Evolutionary conservation across 441 rosid species (phyloP).

Genomic region (Rhodomyrtus psidioides): DNA sequence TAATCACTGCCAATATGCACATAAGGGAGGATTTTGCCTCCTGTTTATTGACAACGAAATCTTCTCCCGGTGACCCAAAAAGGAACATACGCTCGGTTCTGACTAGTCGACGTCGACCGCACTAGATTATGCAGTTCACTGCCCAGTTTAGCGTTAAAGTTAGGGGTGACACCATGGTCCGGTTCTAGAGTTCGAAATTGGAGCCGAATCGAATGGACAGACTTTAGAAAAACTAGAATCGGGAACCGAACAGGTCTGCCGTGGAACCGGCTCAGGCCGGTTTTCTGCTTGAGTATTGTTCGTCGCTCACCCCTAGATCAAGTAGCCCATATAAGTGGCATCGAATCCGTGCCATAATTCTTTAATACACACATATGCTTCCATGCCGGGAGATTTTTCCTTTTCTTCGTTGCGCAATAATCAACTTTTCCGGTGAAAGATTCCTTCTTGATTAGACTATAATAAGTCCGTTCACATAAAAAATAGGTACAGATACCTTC

Average conservation of each 20-base stretch:
- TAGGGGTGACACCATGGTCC: background rate
- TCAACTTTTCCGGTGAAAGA: background rate
- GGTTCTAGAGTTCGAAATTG: background rate
- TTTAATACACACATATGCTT: too few relatives aligned
- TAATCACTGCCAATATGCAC: background rate
- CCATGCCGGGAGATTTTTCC: too few relatives aligned
- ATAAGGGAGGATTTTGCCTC: background rate
- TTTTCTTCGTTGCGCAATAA: too few relatives aligned
- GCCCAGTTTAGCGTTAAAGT: background rate
- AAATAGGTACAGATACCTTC: too few relatives aligned
- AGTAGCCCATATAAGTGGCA: too few relatives aligned
- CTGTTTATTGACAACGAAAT: background rate
- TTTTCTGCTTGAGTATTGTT: too few relatives aligned
- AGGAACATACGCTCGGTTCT: background rate
- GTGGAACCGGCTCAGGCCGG: too few relatives aligned
- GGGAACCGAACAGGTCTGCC: too few relatives aligned
- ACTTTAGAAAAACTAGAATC: too few relatives aligned
- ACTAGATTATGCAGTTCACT: background rate
- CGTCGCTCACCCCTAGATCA: too few relatives aligned
- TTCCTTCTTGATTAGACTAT: conserved; percentile 21
- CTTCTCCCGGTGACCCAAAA: background rate
- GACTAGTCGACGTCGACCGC: background rate
- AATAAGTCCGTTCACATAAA: background rate
- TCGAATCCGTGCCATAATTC: too few relatives aligned
- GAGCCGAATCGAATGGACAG: too few relatives aligned